Evolutionary conservation across 78 protist species (phyloP), one percentile per base, ranked within the genome.

Genomic region (Cavenderia fasciculata): DNA sequence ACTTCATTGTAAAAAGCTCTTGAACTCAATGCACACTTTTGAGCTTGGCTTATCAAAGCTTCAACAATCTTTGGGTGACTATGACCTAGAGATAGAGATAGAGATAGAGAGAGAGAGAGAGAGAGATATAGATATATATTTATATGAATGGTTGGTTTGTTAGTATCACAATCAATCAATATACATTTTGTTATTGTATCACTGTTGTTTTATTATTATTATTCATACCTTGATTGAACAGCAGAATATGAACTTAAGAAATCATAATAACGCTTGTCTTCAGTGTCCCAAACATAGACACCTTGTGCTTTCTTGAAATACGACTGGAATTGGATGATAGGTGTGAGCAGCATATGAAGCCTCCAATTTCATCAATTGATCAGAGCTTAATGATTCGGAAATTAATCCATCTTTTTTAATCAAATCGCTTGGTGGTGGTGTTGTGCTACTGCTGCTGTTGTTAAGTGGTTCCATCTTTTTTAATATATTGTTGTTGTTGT

Each of bases 281-380:
- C 99, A 6, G 95, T 95, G 65, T 99, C 99, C 96, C 95, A 96
- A n/a, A 98, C 98, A 23, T 63, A 41, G 43, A 74, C 92, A n/a
- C 99, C 99, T 66, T 82, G 31, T 25, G 97, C 98, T 34, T 87
- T 79, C 54, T 65, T 72, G n/a, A 34, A 97, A 94, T 1, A 97
- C 99, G 1, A 97, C 99, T 19, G 99, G 99, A 11, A 99, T 94
- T 41, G 99, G 99, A 38, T 85, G 95, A 94, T 99, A 99, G 92
- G 92, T 96, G 52, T 94, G 84, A 7, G 73, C 72, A 33, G 86
- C 79, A 41, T 27, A 72, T 1, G 46, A 66, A 18, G 54, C 23
- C 25, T 79, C 88, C 88, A 79, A 66, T 43, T 65, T 40, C 19
- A 79, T 79, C 36, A 79, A 40, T 68, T 79, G 77, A 27, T 66